These are phyloP conservation scores for Lactarius akahatsu DNA, from an alignment of 768 basidiomycete species.

Conservation along the genomic window DNA sequence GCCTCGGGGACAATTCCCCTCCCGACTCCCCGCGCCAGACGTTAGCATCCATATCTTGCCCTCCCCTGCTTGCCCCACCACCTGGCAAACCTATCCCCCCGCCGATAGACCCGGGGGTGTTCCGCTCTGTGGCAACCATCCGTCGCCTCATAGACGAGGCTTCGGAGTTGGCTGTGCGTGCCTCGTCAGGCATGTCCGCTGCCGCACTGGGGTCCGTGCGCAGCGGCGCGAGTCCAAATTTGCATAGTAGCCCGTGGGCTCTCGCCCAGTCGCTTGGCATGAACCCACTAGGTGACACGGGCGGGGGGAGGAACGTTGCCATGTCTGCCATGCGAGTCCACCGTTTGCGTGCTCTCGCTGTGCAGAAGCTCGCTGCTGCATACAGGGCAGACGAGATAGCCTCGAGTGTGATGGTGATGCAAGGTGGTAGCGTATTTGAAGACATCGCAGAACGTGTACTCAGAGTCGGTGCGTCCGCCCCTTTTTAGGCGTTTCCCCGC, in stretches of 20 bases:
- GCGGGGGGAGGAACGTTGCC: slow-evolving; percentile 66
- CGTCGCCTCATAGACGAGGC: slow-evolving; percentile 87
- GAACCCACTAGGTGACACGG: slow-evolving; percentile 51
- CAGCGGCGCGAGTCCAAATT: slow-evolving; percentile 37
- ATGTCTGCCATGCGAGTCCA: slow-evolving; percentile 88
- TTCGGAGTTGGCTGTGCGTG: slow-evolving; percentile 83
- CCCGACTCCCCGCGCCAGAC: slow-evolving; percentile 35
- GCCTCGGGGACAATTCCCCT: slow-evolving; percentile 42
- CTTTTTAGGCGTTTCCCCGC: neutral
- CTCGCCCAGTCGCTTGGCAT: slow-evolving; percentile 63
- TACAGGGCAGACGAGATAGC: slow-evolving; percentile 90
- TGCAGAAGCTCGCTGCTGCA: slow-evolving; percentile 83
- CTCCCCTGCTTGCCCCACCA: slow-evolving; percentile 52
- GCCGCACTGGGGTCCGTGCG: slow-evolving; percentile 70
- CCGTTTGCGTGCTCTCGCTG: slow-evolving; percentile 73
- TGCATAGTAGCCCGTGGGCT: slow-evolving; percentile 56
- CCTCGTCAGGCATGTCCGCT: slow-evolving; percentile 78
- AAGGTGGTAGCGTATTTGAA: slow-evolving; percentile 88
- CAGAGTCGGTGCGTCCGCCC: slow-evolving; percentile 50
- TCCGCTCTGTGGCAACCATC: slow-evolving; percentile 71
- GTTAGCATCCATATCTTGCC: slow-evolving; percentile 38
- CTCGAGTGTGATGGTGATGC: slow-evolving; percentile 93
- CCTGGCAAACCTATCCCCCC: slow-evolving; percentile 74
- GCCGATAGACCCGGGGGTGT: slow-evolving; percentile 87
- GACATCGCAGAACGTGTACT: slow-evolving; percentile 89